Base-by-base conservation (phyloP, 2,329 filamentous ascomycete genomes). In the Botryosphaeria dothidea region DNA sequence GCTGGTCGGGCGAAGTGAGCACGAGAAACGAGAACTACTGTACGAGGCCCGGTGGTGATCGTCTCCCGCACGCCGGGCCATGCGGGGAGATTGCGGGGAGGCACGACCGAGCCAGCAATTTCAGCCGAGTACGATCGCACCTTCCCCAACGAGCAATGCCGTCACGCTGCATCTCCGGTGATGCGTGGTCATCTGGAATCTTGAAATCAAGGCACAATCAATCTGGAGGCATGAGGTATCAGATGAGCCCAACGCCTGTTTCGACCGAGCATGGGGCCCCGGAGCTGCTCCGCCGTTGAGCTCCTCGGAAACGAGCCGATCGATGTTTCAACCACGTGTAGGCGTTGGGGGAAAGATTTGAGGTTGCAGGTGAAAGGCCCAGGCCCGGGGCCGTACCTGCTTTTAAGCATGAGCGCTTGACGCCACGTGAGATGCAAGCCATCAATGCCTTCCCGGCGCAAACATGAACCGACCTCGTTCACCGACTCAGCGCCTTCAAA, bases 1-100 rank as follows among this genome's bases (percentile, higher is more conserved):
- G 19, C 51, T 41, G 27, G 34, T 56, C 51, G 34, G 51, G 51
- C 51, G 15, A 56, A 56, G n/a, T 21, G 51, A 19, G 51, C 4
- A 19, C 51, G 52, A 43, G 23, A 2, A 25, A 15, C 8, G 4
- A 31, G 3, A 3, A 13, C 31, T 25, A 56, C 9, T 13, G 5
- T n/a, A 25, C 36, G 51, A 15, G 15, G 8, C 21, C 34, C 51
- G 51, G 31, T n/a, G 34, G 23, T 27, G 34, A 41, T 57, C 36
- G 36, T 21, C 15, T 25, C 52, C 3, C 29, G 15, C n/a, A 17
- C 9, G 13, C 5, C 34, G 15, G 25, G 56, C 25, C 25, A 60
- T 60, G 56, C 56, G 56, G 56, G 56, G 56, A 60, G 41, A 58
- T 46, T 58, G 56, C 38, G 56, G 56, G 56, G 56, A 46, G 25